Percentiles rank a stretch among this genome's conserved stretches.
Evolutionary conservation across 1,139 yeast species (phyloP).

Genomic region (Geotrichum reessii): DNA sequence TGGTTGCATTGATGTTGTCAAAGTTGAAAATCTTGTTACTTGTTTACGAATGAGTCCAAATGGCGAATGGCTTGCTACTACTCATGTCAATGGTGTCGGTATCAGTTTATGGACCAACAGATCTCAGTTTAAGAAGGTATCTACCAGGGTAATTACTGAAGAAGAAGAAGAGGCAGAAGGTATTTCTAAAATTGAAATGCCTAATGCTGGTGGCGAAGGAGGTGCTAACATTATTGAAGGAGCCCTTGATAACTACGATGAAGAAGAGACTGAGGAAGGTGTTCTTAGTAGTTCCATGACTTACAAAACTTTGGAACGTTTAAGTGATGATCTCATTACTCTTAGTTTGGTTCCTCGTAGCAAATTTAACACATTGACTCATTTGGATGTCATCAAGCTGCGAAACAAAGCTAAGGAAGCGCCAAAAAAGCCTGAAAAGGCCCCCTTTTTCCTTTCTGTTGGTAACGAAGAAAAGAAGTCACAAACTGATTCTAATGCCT

Average conservation of each 20-base stretch:
- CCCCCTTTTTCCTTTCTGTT: constrained; percentile 72
- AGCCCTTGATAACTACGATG: constrained; percentile 47
- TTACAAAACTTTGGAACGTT: constrained; percentile 60
- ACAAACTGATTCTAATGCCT: constrained; percentile 43
- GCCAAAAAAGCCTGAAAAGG: constrained; percentile 75
- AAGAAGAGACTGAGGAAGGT: constrained; percentile 23
- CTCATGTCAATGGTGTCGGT: constrained; percentile 89
- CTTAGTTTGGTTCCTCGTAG: constrained; percentile 71
- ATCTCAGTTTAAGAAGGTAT: constrained; percentile 68
- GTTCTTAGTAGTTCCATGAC: constrained; percentile 25
- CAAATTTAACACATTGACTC: constrained; percentile 70
- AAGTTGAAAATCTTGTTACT: constrained; percentile 73
- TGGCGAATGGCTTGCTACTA: constrained; percentile 88
- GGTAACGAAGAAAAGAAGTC: constrained; percentile 40
- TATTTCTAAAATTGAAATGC: constrained; percentile 52
- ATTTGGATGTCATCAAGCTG: constrained; percentile 75
- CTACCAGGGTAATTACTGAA: constrained; percentile 73
- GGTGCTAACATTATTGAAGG: constrained; percentile 75
- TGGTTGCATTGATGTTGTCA: constrained; percentile 89
- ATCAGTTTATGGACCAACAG: constrained; percentile 88
- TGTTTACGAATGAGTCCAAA: constrained; percentile 74
- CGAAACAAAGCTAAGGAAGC: constrained; percentile 89
- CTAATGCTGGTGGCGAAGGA: constrained; percentile 80
- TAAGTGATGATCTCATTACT: constrained; percentile 59
- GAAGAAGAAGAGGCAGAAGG: constrained; percentile 41